Evolutionary conservation across 257 asterid genomes (phyloP), one percentile per base, ranked within the genome.

Genomic region (Mentha longifolia): DNA sequence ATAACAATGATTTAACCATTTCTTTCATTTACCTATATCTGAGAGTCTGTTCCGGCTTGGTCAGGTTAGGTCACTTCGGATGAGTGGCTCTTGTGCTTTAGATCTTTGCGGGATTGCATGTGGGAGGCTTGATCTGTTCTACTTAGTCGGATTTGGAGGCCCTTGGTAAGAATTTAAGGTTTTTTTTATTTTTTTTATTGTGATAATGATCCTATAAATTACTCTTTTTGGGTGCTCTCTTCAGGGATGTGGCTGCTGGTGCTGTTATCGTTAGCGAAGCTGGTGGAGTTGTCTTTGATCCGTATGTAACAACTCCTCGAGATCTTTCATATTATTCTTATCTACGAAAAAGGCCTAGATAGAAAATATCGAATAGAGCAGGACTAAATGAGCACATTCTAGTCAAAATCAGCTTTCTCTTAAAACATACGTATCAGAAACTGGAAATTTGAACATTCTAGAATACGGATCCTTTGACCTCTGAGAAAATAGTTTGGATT

Each of bases 241-340:
- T 57, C 82, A 88, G 95, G 96, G 98, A 92, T 77, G 91, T 89
- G 33, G 97, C 97, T 6, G 97, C 90, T 37, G 98, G 96, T 55
- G 97, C 96, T 80, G 84, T 92, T 61, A 85, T 92, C 30, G 90
- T 86, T 54, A 86, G 75, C 25, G 97, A 88, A 82, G 97, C 96
- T 58, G 97, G 97, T 46, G 96, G 98, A 17, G 80, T 72, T 61
- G 62, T 92, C 56, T 92, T 84, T 84, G 95, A 92, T 85, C 96
- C 98, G 92, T 88, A 79, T 82, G 96, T 80, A 61, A 35, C 73
- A 20, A 19, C 39, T 73, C 65, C 0, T 78, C 7, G 49, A 58
- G 15, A 64, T 58, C 1, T 25, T 17, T 61, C n/a, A 15, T 30
- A 6, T 31, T 8, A 59, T 59, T 59, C 14, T 59, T 31, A 15